Conservation (phyloP, 2,329 filamentous ascomycete species). For the Akanthomyces uredinophilus region DNA sequence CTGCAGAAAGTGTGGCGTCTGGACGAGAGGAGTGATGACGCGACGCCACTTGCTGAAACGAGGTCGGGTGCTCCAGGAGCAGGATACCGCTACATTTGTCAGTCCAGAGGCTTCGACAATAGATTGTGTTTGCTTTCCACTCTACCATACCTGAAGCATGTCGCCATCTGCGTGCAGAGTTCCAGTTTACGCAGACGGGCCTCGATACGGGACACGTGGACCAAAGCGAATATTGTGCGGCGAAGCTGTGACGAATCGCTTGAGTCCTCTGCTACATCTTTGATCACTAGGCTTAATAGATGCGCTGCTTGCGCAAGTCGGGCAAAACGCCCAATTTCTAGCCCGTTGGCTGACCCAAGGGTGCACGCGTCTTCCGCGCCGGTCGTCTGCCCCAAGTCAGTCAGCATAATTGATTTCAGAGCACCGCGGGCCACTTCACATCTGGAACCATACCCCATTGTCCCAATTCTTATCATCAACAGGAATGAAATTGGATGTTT, state of each 20-base stretch:
- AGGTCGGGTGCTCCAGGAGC: not conserved
- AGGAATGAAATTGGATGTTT: slow-evolving; percentile 11
- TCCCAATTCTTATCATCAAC: slow-evolving; percentile 16
- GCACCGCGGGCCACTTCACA: no score
- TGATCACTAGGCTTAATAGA: slow-evolving; percentile 16
- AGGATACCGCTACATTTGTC: slow-evolving; percentile 1
- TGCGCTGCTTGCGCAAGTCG: slow-evolving; percentile 20
- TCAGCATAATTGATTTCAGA: not conserved
- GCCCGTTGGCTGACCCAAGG: slow-evolving; percentile 11
- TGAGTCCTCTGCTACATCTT: slow-evolving; percentile 10
- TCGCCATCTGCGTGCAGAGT: slow-evolving; percentile 18
- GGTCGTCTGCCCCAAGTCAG: not conserved
- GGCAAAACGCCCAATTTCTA: slow-evolving; percentile 16
- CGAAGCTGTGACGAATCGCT: slow-evolving; percentile 14
- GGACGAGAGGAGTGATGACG: no score
- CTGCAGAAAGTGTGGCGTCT: not conserved
- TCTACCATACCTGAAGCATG: slow-evolving; percentile 16
- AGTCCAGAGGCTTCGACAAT: not conserved
- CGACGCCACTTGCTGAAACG: not conserved
- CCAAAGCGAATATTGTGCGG: slow-evolving; percentile 16
- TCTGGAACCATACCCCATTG: slow-evolving; percentile 7
- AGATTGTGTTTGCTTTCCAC: not conserved
- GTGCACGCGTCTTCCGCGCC: slow-evolving; percentile 7
- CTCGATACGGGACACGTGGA: slow-evolving; percentile 15
- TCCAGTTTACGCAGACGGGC: slow-evolving; percentile 14